Conservation (phyloP, 257 asterid genomes). For the Plectranthus barbatus region DNA sequence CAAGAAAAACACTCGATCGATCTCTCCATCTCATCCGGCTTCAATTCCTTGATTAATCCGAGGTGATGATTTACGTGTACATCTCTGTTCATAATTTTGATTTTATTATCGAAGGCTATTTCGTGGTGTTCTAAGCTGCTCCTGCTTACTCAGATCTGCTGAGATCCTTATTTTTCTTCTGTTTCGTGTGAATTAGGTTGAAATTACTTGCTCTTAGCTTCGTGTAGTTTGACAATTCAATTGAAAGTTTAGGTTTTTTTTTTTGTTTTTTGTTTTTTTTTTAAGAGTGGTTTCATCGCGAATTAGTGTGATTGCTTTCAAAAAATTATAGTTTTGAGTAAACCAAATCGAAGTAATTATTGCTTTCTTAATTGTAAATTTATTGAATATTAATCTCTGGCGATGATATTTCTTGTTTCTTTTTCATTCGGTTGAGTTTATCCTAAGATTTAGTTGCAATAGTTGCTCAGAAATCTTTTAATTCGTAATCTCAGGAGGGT, state of each 20-base stretch:
- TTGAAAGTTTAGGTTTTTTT: not conserved
- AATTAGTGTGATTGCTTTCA: not conserved
- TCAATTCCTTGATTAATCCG: not conserved
- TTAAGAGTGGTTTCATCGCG: not conserved
- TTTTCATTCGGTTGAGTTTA: too few relatives aligned
- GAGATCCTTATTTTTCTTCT: not conserved
- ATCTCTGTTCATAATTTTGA: not conserved
- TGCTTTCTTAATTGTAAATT: not conserved
- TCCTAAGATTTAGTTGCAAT: too few relatives aligned
- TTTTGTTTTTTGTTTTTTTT: too few relatives aligned
- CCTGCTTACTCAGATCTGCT: constrained; percentile 12
- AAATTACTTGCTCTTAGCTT: not conserved
- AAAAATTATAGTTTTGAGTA: not conserved
- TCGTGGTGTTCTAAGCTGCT: not conserved
- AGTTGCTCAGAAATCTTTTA: not conserved
- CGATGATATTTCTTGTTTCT: not conserved
- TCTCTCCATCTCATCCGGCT: constrained; percentile 7
- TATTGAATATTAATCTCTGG: not conserved
- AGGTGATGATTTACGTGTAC: not conserved
- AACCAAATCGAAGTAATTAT: not conserved
- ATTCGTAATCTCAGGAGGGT: not conserved
- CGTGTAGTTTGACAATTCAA: not conserved
- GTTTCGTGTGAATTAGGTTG: not conserved
- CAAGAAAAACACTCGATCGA: not conserved
- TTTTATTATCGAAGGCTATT: not conserved